phyloP scores from a whole-genome alignment of 2,329 filamentous ascomycete species.

The Sclerotinia nivalis region DNA sequence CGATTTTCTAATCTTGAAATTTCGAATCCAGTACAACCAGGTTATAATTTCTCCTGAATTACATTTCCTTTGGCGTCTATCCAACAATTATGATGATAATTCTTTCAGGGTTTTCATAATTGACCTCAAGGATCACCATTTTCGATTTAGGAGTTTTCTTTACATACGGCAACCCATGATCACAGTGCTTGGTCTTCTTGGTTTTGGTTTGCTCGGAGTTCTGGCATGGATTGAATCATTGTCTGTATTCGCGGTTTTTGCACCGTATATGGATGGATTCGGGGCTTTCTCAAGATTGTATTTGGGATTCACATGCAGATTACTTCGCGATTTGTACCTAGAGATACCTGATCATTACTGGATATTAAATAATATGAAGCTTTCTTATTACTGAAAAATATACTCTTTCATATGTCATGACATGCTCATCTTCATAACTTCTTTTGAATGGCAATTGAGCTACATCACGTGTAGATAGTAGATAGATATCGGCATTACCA shows the following conservation, averaged over 20 bases:
- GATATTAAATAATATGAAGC: background rate
- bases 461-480: slow-evolving; percentile 18
- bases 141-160: background rate
- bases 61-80: background rate
- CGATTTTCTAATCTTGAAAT: slow-evolving; percentile 66
- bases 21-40: background rate
- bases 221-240: slow-evolving; percentile 5
- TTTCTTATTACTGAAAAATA: background rate
- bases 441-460: background rate
- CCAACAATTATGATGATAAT: background rate
- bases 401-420: background rate
- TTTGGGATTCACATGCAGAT: slow-evolving; percentile 13
- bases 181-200: background rate
- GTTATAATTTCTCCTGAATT: background rate
- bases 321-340: slow-evolving; percentile 1
- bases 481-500: slow-evolving; percentile 1
- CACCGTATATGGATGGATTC: background rate
- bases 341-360: background rate
- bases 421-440: background rate
- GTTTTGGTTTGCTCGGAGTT: slow-evolving; percentile 15
- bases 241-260: slow-evolving; percentile 7
- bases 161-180: background rate
- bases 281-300: background rate
- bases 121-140: background rate
- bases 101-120: background rate